A percentile compares a stretch with the other conserved stretches of the same genome.
Conservation (phyloP, 139 green algal species). For the Picochlorum sp. region DNA sequence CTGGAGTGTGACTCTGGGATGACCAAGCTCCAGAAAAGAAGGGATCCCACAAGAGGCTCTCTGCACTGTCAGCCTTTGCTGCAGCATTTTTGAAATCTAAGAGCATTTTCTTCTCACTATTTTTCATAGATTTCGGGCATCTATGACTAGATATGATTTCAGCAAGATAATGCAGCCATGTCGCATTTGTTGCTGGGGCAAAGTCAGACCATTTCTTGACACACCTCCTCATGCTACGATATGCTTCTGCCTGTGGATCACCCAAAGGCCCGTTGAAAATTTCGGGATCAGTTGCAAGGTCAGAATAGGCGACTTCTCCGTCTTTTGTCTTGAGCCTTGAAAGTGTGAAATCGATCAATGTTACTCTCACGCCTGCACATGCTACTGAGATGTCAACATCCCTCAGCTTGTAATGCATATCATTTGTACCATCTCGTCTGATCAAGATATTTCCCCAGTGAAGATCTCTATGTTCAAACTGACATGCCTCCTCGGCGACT, state of each 20-base stretch:
- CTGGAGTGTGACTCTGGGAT: too few species aligned
- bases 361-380: conserved; percentile 30
- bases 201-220: conserved; percentile 55
- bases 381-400: conserved; percentile 27
- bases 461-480: conserved; percentile 98
- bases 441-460: conserved; percentile 86
- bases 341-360: conserved; percentile 88
- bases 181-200: conserved; percentile 73
- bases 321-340: conserved; percentile 47
- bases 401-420: conserved; percentile 14
- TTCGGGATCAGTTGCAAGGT: conserved; percentile 69
- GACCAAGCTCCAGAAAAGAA: too few species aligned
- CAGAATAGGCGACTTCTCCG: conserved; percentile 52
- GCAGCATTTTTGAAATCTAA: too few species aligned
- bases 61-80: too few species aligned
- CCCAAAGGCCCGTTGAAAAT: conserved; percentile 80
- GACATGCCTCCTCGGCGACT: conserved; percentile 70
- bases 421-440: not conserved
- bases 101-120: too few species aligned
- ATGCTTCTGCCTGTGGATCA: conserved; percentile 82
- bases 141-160: conserved; percentile 69
- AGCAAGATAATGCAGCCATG: conserved; percentile 90
- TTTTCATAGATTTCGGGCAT: conserved; percentile 2
- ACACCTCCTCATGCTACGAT: conserved; percentile 71
- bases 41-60: too few species aligned